A percentile compares a stretch with the other conserved stretches of the same genome.
These are phyloP conservation scores for Alternaria conjuncta DNA, from an alignment of 2,329 filamentous ascomycete genomes.

Conservation along the genomic window DNA sequence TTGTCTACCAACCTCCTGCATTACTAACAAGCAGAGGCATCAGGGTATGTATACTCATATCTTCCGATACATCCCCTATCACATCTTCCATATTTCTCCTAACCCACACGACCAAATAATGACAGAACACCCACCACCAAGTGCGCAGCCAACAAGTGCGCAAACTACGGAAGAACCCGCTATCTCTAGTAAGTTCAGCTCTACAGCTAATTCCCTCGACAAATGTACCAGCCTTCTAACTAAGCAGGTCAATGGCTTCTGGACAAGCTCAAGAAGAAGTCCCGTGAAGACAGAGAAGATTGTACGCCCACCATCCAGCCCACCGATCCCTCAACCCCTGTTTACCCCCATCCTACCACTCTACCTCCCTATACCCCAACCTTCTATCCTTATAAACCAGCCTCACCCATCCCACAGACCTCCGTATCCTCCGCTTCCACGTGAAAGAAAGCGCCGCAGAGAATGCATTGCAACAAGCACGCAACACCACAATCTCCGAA, in stretches of 20 bases:
- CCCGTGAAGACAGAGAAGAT: not conserved
- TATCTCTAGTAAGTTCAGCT: not conserved
- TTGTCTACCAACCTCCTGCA: not conserved
- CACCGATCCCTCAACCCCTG: too few species aligned
- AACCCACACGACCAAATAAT: fast-evolving
- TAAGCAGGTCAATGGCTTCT: not conserved
- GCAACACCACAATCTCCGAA: not conserved
- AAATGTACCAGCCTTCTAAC: not conserved
- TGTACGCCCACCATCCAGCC: not conserved
- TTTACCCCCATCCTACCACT: too few species aligned
- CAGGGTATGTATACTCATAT: not conserved
- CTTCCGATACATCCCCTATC: not conserved
- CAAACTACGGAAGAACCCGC: not conserved
- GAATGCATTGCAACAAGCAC: not conserved
- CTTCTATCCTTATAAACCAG: too few species aligned
- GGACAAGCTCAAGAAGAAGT: not conserved
- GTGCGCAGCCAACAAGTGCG: not conserved
- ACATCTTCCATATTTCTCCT: not conserved
- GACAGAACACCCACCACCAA: not conserved
- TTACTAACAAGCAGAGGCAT: not conserved
- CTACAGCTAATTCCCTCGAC: not conserved
- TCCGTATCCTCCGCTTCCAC: not conserved
- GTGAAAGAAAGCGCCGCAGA: not conserved
- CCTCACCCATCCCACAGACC: not conserved
- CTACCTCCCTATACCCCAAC: too few species aligned